Evolutionary conservation across 2,329 filamentous ascomycete species (phyloP).

Genomic region (Colletotrichum musicola): DNA sequence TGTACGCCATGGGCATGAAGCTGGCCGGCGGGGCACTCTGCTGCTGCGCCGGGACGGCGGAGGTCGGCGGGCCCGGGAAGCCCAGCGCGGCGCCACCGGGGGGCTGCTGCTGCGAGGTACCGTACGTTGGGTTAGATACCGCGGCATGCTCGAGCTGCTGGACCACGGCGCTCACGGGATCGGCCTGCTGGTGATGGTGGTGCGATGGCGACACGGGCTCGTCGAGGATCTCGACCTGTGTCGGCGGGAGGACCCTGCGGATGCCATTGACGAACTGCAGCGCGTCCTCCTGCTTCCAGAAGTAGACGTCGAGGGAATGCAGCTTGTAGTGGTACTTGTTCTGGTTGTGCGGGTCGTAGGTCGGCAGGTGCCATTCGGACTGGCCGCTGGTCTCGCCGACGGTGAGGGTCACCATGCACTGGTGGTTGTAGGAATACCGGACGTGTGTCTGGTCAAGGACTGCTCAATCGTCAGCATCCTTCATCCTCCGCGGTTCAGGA

Average conservation of each 20-base stretch:
- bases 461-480: conserved; percentile 51
- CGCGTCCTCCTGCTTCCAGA: conserved; percentile 82
- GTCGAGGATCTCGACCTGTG: conserved; percentile 73
- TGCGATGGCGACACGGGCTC: conserved; percentile 66
- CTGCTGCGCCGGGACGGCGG: conserved; percentile 45
- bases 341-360: conserved; percentile 78
- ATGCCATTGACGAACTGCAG: conserved; percentile 77
- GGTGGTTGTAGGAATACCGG: conserved; percentile 80
- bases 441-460: conserved; percentile 75
- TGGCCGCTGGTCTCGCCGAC: conserved; percentile 67
- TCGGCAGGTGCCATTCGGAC: conserved; percentile 81
- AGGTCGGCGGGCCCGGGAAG: conserved; percentile 57
- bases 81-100: conserved; percentile 45
- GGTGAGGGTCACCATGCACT: conserved; percentile 76
- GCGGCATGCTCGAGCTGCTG: conserved; percentile 80
- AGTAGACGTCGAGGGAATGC: conserved; percentile 82
- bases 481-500: too few species aligned
- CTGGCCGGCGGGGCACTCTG: conserved; percentile 49
- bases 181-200: conserved; percentile 44
- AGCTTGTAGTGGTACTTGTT: conserved; percentile 84
- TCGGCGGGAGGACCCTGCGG: conserved; percentile 71
- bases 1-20: conserved; percentile 79
- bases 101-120: conserved; percentile 40
- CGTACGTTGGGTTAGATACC: conserved; percentile 70
- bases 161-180: conserved; percentile 74